Base-by-base conservation (phyloP, 345 rosid species). In the Murraya koenigii region DNA sequence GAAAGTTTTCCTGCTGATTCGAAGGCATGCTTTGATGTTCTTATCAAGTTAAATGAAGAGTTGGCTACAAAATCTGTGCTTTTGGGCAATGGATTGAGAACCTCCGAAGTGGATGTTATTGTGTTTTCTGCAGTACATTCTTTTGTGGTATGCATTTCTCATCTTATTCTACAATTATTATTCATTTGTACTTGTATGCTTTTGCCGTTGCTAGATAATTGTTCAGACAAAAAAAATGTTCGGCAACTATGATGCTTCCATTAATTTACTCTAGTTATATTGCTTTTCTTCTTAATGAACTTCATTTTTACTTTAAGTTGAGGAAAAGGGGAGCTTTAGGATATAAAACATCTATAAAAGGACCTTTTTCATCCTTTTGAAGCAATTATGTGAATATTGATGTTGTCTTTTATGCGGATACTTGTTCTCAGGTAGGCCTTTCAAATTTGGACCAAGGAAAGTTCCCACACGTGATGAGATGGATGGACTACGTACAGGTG, bases 401-500 rank as follows among this genome's bases (percentile, higher is more conserved):
- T 63, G n/a, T 49, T 47, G 6, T 65, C 10, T 23, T 69, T 55
- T 75, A 54, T 62, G 22, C 75, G 80, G 55, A 83, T 79, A 71
- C 59, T 58, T 80, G 56, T 73, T 86, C 66, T 49, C 78, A 95
- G 99, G 76, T 79, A 77, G 90, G 81, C 69, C 88, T 91, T 77
- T 79, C 97, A 25, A 75, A 82, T 76, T 74, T 76, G 4, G 91
- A 89, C 39, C 83, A 76, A 76, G 89, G 86, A 78, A 89, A 92
- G 83, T 80, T 88, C 56, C 86, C 86, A 19, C 92, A 92, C 84
- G 86, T 93, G 28, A 63, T 87, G 81, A 89, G 99, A 86, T 95
- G 99, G 98, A 79, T 90, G 89, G 89, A 92, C 78, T 91, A 92
- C 88, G 84, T 93, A 68, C 98, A 95, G 95, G 99, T 94, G 81